Conservation (phyloP, 306 rosid genomes). For the Pterocarpus santalinus region DNA sequence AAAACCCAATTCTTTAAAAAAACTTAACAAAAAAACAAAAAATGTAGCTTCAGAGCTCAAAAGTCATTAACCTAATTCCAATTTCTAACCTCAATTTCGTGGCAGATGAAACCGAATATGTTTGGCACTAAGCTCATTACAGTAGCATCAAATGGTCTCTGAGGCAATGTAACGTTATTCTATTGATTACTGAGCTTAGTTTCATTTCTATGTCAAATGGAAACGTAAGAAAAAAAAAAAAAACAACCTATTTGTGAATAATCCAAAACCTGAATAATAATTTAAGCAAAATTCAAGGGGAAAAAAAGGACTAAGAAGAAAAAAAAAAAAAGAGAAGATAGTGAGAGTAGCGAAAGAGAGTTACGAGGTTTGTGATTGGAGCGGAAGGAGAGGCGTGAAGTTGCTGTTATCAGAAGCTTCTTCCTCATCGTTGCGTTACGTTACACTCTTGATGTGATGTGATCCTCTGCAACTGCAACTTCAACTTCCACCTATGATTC, state of each 20-base stretch:
- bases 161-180: neutral
- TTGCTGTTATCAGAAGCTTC: constrained; percentile 43
- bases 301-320: neutral
- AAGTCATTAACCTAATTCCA: constrained; percentile 2
- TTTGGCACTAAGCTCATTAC: neutral
- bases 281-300: neutral
- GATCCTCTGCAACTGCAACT: constrained; percentile 2
- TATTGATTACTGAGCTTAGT: neutral
- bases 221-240: neutral
- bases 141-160: constrained; percentile 4
- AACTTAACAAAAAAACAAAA: neutral
- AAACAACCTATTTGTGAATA: neutral
- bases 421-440: constrained; percentile 37
- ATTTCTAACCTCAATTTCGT: neutral
- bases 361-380: constrained; percentile 35
- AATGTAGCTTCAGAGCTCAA: neutral
- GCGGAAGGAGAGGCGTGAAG: constrained; percentile 35
- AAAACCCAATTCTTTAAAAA: neutral
- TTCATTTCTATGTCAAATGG: neutral
- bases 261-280: neutral
- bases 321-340: neutral
- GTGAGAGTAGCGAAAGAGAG: neutral
- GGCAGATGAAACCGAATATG: constrained; percentile 10
- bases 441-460: neutral
- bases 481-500: neutral